Evolutionary conservation across 2,329 filamentous ascomycete genomes (phyloP), one percentile per base, ranked within the genome.

Genomic region (Chaetomium globosum): DNA sequence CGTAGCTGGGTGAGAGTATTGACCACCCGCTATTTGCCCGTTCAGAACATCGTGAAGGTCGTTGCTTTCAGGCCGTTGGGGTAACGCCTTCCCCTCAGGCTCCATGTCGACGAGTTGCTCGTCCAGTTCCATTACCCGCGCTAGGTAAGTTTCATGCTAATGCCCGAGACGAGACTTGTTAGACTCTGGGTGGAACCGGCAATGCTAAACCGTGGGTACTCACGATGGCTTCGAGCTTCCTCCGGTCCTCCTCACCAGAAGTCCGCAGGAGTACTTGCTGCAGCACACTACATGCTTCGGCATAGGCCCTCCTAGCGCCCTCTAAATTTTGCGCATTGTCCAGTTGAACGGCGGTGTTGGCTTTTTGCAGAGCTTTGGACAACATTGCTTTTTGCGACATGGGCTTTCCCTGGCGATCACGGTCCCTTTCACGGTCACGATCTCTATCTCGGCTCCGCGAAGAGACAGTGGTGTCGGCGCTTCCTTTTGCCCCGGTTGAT

Each of bases 241-340:
- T 89, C 76, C 89, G 88, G 73, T 99, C 95, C 61, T 97, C 93
- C 39, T 93, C 89, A 7, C 89, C 92, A 12, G 88, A 88, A 65
- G 92, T 97, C 72, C 91, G 87, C 64, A 89, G 81, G 80, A 99
- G 90, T 4, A 99, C 95, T 73, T 96, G 89, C 71, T 94, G 89
- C 62, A 99, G 80, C 65, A 99, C 82, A 63, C 89, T 86, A 75
- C 95, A 99, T 4, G 96, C 95, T 78, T 99, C 95, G 12, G 86
- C 83, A 75, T 99, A 99, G 16, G 94, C 93, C 73, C 92, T 87
- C 74, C 96, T 89, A 21, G 95, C 95, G 49, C 92, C 93, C 75
- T 94, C 91, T 68, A 95, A 94, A 74, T 98, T 97, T 73, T 95
- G 91, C 16, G 92, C 93, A 84, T 97, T 98, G 78, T 99, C 95